Conservation (phyloP, 2,329 filamentous ascomycete species). For the Fusarium liriodendri region DNA sequence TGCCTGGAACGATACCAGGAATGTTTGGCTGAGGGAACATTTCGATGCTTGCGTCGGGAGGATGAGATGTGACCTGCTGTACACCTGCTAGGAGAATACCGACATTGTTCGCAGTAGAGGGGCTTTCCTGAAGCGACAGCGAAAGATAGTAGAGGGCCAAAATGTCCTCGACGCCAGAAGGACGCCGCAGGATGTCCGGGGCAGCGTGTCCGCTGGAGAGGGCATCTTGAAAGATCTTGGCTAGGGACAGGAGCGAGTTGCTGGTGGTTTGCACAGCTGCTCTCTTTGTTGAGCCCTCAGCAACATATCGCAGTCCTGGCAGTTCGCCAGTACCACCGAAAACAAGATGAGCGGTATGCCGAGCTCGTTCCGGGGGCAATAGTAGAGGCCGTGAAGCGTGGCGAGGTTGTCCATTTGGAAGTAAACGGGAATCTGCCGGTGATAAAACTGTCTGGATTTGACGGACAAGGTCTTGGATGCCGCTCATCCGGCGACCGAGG, state of each 20-base stretch:
- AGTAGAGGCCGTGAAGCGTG: constrained; percentile 68
- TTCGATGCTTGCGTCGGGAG: constrained; percentile 17
- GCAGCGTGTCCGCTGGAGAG: constrained; percentile 79
- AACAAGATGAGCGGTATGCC: constrained; percentile 83
- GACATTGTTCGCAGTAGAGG: constrained; percentile 97
- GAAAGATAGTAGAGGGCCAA: constrained; percentile 95
- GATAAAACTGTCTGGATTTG: constrained; percentile 79
- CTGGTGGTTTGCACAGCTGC: constrained; percentile 93
- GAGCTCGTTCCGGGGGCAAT: constrained; percentile 83
- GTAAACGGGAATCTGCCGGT: constrained; percentile 29
- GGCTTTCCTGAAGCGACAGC: constrained; percentile 91
- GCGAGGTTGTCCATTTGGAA: constrained; percentile 18
- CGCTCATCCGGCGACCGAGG: constrained; percentile 75
- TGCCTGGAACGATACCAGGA: constrained; percentile 85
- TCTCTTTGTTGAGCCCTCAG: constrained; percentile 77
- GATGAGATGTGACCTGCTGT: constrained; percentile 69
- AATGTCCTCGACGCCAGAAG: constrained; percentile 89
- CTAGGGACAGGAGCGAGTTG: constrained; percentile 92
- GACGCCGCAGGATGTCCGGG: constrained; percentile 66
- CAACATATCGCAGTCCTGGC: constrained; percentile 78
- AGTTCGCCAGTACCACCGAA: constrained; percentile 82
- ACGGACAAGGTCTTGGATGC: constrained; percentile 82
- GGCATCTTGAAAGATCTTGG: constrained; percentile 97
- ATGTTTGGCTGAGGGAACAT: constrained; percentile 57
- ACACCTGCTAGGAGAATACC: constrained; percentile 96